These are phyloP conservation scores for Candolleomyces efflorescens DNA, from an alignment of 768 basidiomycete species.

Conservation along the genomic window DNA sequence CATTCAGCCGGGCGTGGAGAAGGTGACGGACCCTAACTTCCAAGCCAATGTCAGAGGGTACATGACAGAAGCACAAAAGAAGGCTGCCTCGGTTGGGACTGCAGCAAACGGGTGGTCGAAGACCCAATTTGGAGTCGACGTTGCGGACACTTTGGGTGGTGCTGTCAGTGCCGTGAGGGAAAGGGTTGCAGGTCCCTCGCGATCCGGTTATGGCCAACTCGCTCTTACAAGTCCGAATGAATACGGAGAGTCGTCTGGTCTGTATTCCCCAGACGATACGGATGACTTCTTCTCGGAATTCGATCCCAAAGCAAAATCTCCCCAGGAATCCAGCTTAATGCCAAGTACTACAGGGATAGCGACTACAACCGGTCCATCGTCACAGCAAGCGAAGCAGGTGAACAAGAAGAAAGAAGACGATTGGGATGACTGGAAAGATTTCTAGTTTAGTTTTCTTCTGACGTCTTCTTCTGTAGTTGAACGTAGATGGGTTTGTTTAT, in stretches of 20 bases:
- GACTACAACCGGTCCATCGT: conserved; percentile 5
- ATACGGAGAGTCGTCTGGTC: conserved; percentile 52
- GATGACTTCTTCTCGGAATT: conserved; percentile 63
- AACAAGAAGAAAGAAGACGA: conserved; percentile 46
- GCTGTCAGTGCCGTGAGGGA: conserved; percentile 65
- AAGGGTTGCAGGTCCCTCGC: conserved; percentile 47
- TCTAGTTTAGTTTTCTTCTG: conserved; percentile 47
- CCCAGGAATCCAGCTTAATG: background rate
- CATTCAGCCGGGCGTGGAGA: conserved; percentile 85
- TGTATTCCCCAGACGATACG: conserved; percentile 57
- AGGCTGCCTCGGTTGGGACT: conserved; percentile 56
- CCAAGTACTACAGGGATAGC: background rate
- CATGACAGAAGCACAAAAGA: conserved; percentile 62
- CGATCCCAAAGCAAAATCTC: conserved; percentile 10
- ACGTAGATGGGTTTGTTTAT: too few relatives aligned
- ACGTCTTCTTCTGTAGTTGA: background rate
- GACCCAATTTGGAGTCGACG: conserved; percentile 77
- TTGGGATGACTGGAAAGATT: conserved; percentile 84
- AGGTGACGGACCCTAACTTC: conserved; percentile 74
- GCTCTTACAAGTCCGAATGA: conserved; percentile 33
- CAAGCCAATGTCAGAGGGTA: conserved; percentile 73
- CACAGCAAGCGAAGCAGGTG: conserved; percentile 18
- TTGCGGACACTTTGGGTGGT: conserved; percentile 71
- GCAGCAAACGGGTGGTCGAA: conserved; percentile 77
- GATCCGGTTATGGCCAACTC: conserved; percentile 48